Evolutionary conservation across 768 basidiomycete genomes (phyloP).

Genomic region (Boletus rex-veris): DNA sequence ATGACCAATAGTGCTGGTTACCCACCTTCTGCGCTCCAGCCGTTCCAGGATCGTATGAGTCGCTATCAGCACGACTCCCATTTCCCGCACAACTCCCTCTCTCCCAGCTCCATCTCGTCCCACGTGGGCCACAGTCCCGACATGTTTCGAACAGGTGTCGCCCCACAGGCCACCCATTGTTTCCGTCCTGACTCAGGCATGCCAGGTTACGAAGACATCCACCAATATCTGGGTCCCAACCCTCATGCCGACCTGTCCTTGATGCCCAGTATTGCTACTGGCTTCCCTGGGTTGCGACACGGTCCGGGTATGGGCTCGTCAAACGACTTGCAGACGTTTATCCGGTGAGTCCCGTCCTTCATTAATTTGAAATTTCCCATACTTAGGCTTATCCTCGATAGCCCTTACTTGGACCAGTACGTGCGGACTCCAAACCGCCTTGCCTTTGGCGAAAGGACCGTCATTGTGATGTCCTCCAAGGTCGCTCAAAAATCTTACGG

Average conservation of each 20-base stretch:
- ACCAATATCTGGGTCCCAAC: conserved; percentile 50
- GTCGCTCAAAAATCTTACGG: conserved; percentile 98
- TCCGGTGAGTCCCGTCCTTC: conserved; percentile 48
- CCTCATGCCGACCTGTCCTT: conserved; percentile 56
- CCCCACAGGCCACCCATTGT: conserved; percentile 66
- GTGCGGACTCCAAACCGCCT: conserved; percentile 81
- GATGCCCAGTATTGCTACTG: conserved; percentile 60
- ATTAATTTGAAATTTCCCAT: conserved; percentile 17
- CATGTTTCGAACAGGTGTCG: conserved; percentile 57
- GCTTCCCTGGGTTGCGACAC: conserved; percentile 62
- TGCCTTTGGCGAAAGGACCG: conserved; percentile 87
- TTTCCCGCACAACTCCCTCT: conserved; percentile 43
- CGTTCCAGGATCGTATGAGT: conserved; percentile 55
- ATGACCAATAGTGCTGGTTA: conserved; percentile 47
- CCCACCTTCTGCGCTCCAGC: conserved; percentile 48
- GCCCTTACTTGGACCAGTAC: conserved; percentile 83
- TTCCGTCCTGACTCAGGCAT: conserved; percentile 52
- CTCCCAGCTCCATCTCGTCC: conserved; percentile 41
- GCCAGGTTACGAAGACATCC: conserved; percentile 55
- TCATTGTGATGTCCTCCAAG: conserved; percentile 97
- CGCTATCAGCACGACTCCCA: conserved; percentile 55
- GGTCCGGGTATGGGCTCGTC: conserved; percentile 56
- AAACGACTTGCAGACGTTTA: conserved; percentile 76
- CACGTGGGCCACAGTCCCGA: conserved; percentile 53
- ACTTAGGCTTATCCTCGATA: conserved; percentile 28